Evolutionary conservation across 2,329 filamentous ascomycete species (phyloP), one percentile per base, ranked within the genome.

Genomic region (Fusarium haematococcum): DNA sequence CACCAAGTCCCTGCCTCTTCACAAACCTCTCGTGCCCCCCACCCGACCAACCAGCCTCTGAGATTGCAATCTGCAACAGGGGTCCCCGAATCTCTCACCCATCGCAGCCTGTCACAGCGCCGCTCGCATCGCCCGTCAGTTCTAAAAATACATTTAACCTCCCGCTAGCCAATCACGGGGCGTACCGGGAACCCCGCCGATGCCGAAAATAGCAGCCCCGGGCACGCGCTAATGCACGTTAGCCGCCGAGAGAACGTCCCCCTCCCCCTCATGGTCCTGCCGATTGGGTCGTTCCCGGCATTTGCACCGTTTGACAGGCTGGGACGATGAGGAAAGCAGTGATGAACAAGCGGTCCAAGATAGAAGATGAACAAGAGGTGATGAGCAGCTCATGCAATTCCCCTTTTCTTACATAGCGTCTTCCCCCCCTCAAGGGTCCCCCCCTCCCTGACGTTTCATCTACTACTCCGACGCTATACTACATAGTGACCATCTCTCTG

Each of bases 141-240:
- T 75, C 69, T 75, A 75, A 70, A 75, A 65, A 75, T 75, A 75
- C 23, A 16, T 45, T 63, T 63, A 48, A 48, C 56, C 61, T 63
- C 23, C 8, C 4, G 2, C 4, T 14, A 32, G 9, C 75, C 75
- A 77, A 77, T 77, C 45, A 67, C 1, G n/a, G 35, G 5, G 3
- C 27, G 33, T 62, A n/a, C 27, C 39, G 13, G 6, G 14, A 58
- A 20, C 72, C 71, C 76, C 71, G 63, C 66, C 11, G 23, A 23
- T 25, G 27, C 65, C 50, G 30, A 63, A 78, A 75, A 74, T 76
- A 78, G 75, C 30, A 71, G 43, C 56, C 57, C 37, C 59, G 59
- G 14, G 62, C 58, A 50, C 45, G 23, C 71, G 56, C 77, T 78
- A 78, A 73, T 78, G 77, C 74, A 69, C 39, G 71, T 72, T 78